Percentiles rank a stretch among this genome's conserved stretches.
phyloP scores from a whole-genome alignment of 768 basidiomycete genomes.

The Kwoniella newhampshirensis region DNA sequence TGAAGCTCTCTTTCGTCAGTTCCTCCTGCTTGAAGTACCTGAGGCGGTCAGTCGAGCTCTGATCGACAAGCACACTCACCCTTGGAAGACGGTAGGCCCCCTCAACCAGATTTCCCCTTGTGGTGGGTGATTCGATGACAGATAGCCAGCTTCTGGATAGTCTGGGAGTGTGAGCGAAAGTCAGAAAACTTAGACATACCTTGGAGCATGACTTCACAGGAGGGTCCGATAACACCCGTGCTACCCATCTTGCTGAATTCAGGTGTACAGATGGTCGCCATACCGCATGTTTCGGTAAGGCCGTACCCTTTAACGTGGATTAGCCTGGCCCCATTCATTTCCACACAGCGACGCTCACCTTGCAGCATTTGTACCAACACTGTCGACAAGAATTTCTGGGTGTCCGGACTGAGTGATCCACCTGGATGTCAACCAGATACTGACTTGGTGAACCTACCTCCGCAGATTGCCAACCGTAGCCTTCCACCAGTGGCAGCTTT shows the following conservation, averaged over 20 bases:
- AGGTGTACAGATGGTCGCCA: constrained; percentile 42
- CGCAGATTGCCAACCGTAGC: constrained; percentile 46
- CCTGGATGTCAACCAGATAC: constrained; percentile 2
- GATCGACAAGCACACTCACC: constrained; percentile 19
- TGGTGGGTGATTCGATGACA: constrained; percentile 41
- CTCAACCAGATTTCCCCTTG: constrained; percentile 50
- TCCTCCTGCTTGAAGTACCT: constrained; percentile 49
- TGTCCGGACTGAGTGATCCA: constrained; percentile 36
- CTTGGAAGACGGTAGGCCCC: constrained; percentile 49
- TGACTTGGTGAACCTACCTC: constrained; percentile 26
- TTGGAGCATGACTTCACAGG: constrained; percentile 47
- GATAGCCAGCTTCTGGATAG: constrained; percentile 50
- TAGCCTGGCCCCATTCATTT: background rate
- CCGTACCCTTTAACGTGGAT: constrained; percentile 29
- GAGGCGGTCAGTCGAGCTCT: background rate
- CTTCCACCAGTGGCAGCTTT: constrained; percentile 50
- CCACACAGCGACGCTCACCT: constrained; percentile 48
- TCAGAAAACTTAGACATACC: constrained; percentile 18
- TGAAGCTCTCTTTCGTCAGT: constrained; percentile 44
- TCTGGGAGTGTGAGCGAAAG: constrained; percentile 27
- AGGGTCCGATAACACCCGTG: constrained; percentile 49
- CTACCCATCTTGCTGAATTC: constrained; percentile 34
- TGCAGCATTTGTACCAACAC: constrained; percentile 47
- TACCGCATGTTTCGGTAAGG: constrained; percentile 51
- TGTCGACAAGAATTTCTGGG: constrained; percentile 50